phyloP scores from a whole-genome alignment of 1,284 basidiomycete species.

The Ustilago curta region DNA sequence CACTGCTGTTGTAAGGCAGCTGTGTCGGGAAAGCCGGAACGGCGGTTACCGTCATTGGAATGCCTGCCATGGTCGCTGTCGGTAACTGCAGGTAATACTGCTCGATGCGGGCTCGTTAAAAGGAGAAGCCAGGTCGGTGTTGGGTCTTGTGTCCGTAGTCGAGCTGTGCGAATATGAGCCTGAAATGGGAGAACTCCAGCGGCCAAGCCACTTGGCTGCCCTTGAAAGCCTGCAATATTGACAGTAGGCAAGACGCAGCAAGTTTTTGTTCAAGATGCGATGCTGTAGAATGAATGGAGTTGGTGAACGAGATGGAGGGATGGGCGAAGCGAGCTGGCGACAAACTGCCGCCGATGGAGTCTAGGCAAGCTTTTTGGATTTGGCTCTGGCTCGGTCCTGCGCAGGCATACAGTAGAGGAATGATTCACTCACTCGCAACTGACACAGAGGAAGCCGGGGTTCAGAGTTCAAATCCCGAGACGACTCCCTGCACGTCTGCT shows the following conservation, averaged over 20 bases:
- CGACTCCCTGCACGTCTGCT: too few species aligned
- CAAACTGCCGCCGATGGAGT: neutral
- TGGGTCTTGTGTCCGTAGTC: neutral
- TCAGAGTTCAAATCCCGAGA: too few species aligned
- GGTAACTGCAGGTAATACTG: neutral
- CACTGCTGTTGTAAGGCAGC: constrained; percentile 12
- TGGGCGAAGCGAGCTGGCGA: constrained; percentile 1
- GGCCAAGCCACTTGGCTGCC: constrained; percentile 1
- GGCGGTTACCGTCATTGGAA: constrained; percentile 44
- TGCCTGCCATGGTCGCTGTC: constrained; percentile 26
- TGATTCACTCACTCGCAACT: too few species aligned
- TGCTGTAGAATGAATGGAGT: neutral
- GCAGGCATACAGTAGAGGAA: too few species aligned
- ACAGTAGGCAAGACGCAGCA: neutral
- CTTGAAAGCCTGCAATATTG: constrained; percentile 3
- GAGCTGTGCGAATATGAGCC: neutral
- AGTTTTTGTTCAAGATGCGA: neutral
- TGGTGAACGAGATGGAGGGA: neutral
- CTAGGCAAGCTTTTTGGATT: too few species aligned
- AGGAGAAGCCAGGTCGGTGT: neutral
- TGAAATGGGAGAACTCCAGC: neutral
- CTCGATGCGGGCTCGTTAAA: neutral
- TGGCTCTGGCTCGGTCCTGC: too few species aligned
- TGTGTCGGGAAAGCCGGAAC: constrained; percentile 41
- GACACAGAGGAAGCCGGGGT: too few species aligned